Evolutionary conservation across 176 grass and related monocot species (phyloP).

Genomic region (Zea luxurians): DNA sequence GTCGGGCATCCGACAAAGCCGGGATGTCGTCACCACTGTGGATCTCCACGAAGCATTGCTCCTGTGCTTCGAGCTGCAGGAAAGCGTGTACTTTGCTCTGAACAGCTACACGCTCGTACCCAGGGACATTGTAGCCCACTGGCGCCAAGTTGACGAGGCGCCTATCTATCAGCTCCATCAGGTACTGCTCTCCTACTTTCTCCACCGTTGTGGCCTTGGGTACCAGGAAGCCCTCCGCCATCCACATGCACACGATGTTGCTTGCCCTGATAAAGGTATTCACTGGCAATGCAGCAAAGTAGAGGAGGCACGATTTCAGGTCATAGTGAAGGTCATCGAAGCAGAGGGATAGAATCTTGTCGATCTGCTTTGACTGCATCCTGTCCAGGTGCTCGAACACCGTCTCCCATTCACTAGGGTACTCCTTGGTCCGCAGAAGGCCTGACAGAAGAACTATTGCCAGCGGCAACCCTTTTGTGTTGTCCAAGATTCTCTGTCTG

Average conservation of each 20-base stretch:
- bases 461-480: constrained; percentile 30
- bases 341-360: constrained; percentile 30
- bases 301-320: constrained; percentile 43
- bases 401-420: constrained; percentile 21
- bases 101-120: background rate
- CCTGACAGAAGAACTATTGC: constrained; percentile 33
- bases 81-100: constrained; percentile 10
- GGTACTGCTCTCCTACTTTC: constrained; percentile 5
- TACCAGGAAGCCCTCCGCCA: constrained; percentile 45
- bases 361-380: constrained; percentile 15
- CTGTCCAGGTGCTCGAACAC: constrained; percentile 25
- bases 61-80: background rate
- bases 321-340: constrained; percentile 51
- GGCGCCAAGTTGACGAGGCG: constrained; percentile 2
- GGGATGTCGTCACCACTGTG: background rate
- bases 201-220: background rate
- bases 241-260: constrained; percentile 37
- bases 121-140: background rate
- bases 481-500: background rate
- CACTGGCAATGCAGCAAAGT: constrained; percentile 39
- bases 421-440: constrained; percentile 40
- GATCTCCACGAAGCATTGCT: background rate
- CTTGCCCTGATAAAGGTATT: constrained; percentile 11
- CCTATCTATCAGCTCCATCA: constrained; percentile 48
- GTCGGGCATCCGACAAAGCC: background rate